Evolutionary conservation across 352 stramenopile genomes (phyloP), one percentile per base, ranked within the genome.

Genomic region (Thalassiosira mediterranea): DNA sequence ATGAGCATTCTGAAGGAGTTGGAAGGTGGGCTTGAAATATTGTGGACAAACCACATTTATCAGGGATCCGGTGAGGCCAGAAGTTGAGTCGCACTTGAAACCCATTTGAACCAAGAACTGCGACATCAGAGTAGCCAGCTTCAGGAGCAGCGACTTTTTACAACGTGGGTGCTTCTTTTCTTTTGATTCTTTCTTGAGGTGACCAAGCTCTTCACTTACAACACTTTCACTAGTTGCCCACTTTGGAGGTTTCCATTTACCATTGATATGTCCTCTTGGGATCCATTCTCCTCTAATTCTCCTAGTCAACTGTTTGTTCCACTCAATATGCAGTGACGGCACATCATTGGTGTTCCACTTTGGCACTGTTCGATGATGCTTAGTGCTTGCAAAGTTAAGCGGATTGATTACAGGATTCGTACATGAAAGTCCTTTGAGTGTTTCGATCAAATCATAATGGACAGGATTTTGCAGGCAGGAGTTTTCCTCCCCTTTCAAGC

Each of bases 1-100:
- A 47, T 81, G 64, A 47, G 76, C 76, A 47, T 37, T 65, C 32
- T 23, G 21, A 3, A 85, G 65, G 29, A 81, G 26, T 38, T 54
- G 31, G 13, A 56, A n/a, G 4, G 70, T 72, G 7, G 76, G 76
- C 28, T 65, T 52, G 8, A 72, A 31, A 21, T 76, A 85, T 11
- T 57, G 21, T 23, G 69, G 66, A 64, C 59, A 82, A 52, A 58
- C 25, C 4, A 82, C 52, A 51, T 78, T 26, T 17, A 54, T 37
- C 3, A 82, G 61, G 32, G 73, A 69, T 26, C 11, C 29, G 19
- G 31, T 13, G 2, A 17, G 34, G 11, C 5, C 31, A 44, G 8
- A 13, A 11, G 29, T 60, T 4, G 7, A 21, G 5, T 62, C 25
- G 65, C 11, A 32, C 28, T 15, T 48, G 4, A 56, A 40, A n/a